Conservation (phyloP, 805 yeast genomes). For the Yueomyces sp. region DNA sequence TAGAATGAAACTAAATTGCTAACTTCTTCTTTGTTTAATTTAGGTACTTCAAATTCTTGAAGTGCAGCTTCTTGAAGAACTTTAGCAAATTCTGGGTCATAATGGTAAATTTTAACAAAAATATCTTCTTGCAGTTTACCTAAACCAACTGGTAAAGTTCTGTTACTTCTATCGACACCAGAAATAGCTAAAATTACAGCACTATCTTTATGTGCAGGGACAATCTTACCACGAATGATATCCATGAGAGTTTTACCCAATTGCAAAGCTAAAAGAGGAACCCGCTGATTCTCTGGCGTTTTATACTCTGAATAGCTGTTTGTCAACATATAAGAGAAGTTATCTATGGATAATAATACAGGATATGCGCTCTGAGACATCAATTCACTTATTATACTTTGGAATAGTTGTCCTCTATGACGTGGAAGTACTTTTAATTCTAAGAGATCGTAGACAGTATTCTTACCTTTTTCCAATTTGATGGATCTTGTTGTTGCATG, state of each 20-base stretch:
- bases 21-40: slow-evolving; percentile 34
- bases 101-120: slow-evolving; percentile 36
- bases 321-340: slow-evolving; percentile 50
- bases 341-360: slow-evolving; percentile 59
- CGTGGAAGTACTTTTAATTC: slow-evolving; percentile 25
- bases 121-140: slow-evolving; percentile 40
- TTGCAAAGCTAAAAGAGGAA: slow-evolving; percentile 52
- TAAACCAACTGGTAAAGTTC: slow-evolving; percentile 49
- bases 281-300: slow-evolving; percentile 38
- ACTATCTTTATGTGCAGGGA: slow-evolving; percentile 38
- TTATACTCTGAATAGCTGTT: slow-evolving; percentile 46
- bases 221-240: slow-evolving; percentile 37
- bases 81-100: slow-evolving; percentile 44
- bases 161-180: slow-evolving; percentile 35
- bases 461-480: slow-evolving; percentile 15
- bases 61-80: slow-evolving; percentile 28
- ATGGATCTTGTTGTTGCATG: slow-evolving; percentile 15
- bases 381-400: slow-evolving; percentile 43
- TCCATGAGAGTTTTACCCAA: slow-evolving; percentile 44
- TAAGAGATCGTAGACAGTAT: slow-evolving; percentile 32
- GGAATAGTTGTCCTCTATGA: slow-evolving; percentile 33
- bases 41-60: slow-evolving; percentile 29
- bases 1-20: slow-evolving; percentile 29
- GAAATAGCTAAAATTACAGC: slow-evolving; percentile 54
- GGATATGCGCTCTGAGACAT: slow-evolving; percentile 38